phyloP scores from a whole-genome alignment of 2,329 filamentous ascomycete genomes.

The Cytospora piceicola region DNA sequence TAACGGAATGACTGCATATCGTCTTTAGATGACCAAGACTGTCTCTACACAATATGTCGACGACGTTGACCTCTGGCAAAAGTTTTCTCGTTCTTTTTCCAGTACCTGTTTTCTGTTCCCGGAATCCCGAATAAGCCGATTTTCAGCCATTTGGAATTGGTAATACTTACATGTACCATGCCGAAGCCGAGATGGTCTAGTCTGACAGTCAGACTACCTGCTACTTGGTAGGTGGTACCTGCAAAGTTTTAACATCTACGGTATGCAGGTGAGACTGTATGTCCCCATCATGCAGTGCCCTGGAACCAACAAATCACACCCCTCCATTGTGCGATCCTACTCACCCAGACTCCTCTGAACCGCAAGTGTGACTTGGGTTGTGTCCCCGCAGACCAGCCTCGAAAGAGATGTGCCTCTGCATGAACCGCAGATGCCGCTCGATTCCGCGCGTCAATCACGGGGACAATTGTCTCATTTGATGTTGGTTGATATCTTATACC shows the following conservation, averaged over 20 bases:
- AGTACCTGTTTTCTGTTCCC: background rate
- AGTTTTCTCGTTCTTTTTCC: too few relatives aligned
- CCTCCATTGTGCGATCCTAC: background rate
- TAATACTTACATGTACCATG: too few relatives aligned
- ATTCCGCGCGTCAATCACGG: background rate
- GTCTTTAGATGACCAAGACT: too few relatives aligned
- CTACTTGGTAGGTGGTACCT: background rate
- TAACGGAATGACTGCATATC: background rate
- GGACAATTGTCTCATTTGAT: background rate
- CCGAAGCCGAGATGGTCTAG: background rate
- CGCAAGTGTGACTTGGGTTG: background rate
- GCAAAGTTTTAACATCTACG: background rate
- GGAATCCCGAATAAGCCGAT: background rate
- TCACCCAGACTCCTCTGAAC: background rate
- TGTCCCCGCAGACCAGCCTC: too few relatives aligned
- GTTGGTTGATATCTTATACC: background rate
- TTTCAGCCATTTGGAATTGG: background rate
- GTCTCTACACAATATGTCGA: background rate
- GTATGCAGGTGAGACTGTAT: background rate
- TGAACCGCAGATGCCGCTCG: background rate
- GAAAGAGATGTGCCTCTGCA: background rate
- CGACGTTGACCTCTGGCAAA: background rate
- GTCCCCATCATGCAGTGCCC: background rate
- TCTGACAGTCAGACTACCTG: background rate
- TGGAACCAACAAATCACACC: background rate